A percentile compares a stretch with the other conserved stretches of the same genome.
Evolutionary conservation across 176 grass and related monocot genomes (phyloP).

Genomic region (Tillandsia fasciculata): DNA sequence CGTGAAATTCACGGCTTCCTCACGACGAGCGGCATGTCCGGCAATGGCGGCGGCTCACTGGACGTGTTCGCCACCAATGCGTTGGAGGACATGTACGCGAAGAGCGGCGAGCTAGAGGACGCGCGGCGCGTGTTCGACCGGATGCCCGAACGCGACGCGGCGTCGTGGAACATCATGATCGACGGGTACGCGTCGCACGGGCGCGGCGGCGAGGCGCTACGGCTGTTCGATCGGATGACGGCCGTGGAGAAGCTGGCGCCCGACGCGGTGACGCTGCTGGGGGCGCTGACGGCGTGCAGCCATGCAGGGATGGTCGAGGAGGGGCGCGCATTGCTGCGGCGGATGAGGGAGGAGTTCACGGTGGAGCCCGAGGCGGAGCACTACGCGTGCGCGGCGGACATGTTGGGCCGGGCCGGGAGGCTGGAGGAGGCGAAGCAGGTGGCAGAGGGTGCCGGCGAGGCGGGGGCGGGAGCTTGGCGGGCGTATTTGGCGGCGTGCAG

Average conservation of each 20-base stretch:
- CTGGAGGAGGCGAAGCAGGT: slow-evolving; percentile 40
- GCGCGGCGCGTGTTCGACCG: slow-evolving; percentile 34
- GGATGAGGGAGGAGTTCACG: slow-evolving; percentile 43
- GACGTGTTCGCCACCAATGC: slow-evolving; percentile 42
- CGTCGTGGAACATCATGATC: slow-evolving; percentile 77
- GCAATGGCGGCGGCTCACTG: background rate
- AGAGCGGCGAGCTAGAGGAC: slow-evolving; percentile 44
- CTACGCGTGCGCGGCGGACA: slow-evolving; percentile 41
- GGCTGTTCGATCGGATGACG: slow-evolving; percentile 39
- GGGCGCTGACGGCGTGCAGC: slow-evolving; percentile 42
- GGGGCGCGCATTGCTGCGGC: slow-evolving; percentile 25
- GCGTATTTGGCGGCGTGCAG: slow-evolving; percentile 48
- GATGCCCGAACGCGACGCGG: slow-evolving; percentile 27
- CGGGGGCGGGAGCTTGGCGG: slow-evolving; percentile 43
- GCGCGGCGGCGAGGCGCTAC: slow-evolving; percentile 32
- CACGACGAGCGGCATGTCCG: slow-evolving; percentile 31
- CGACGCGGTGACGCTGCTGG: slow-evolving; percentile 45
- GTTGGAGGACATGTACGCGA: slow-evolving; percentile 48
- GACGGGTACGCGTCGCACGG: slow-evolving; percentile 57
- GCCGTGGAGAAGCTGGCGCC: slow-evolving; percentile 25
- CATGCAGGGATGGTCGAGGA: slow-evolving; percentile 48
- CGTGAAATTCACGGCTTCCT: slow-evolving; percentile 45
- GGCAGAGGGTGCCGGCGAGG: slow-evolving; percentile 26
- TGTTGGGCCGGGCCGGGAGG: slow-evolving; percentile 46
- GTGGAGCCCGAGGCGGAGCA: slow-evolving; percentile 47